These are phyloP conservation scores for Rosa chinensis DNA, from an alignment of 306 rosid genomes.

Conservation along the genomic window DNA sequence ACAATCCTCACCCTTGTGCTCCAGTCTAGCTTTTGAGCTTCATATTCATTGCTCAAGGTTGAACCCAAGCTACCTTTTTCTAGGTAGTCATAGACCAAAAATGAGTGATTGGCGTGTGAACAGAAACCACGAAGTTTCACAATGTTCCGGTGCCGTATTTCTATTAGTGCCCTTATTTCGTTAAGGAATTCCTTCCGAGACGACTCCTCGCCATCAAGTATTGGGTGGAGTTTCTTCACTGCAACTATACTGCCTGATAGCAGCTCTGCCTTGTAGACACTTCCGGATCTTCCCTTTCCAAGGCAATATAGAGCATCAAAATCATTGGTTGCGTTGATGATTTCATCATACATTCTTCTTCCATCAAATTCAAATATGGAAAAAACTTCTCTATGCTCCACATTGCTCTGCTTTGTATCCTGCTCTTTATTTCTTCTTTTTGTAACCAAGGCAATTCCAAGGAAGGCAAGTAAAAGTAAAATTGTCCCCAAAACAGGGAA, in stretches of 20 bases:
- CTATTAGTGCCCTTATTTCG: background rate
- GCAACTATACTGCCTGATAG: background rate
- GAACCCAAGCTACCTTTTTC: slow-evolving; percentile 8
- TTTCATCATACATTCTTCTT: background rate
- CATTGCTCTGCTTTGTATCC: background rate
- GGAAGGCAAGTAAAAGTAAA: background rate
- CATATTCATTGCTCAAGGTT: background rate
- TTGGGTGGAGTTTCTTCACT: slow-evolving; percentile 4
- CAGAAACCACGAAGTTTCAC: slow-evolving; percentile 1
- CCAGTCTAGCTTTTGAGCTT: background rate
- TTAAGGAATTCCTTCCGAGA: background rate
- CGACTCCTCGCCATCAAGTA: background rate
- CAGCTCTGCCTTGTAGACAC: slow-evolving; percentile 9
- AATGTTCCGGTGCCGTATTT: slow-evolving; percentile 11
- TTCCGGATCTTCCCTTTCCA: slow-evolving; percentile 22
- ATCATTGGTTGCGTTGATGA: slow-evolving; percentile 10
- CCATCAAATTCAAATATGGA: slow-evolving; percentile 3
- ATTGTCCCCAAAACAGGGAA: slow-evolving; percentile 7
- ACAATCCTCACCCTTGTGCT: background rate
- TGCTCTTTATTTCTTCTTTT: background rate
- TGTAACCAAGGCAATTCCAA: background rate
- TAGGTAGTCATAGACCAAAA: background rate
- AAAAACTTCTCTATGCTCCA: background rate
- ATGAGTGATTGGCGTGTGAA: background rate
- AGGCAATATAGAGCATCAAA: slow-evolving; percentile 11